A percentile compares a stretch with the other conserved stretches of the same genome.
Conservation (phyloP, 2,329 filamentous ascomycete species). For the Phyllosticta capitalensis region DNA sequence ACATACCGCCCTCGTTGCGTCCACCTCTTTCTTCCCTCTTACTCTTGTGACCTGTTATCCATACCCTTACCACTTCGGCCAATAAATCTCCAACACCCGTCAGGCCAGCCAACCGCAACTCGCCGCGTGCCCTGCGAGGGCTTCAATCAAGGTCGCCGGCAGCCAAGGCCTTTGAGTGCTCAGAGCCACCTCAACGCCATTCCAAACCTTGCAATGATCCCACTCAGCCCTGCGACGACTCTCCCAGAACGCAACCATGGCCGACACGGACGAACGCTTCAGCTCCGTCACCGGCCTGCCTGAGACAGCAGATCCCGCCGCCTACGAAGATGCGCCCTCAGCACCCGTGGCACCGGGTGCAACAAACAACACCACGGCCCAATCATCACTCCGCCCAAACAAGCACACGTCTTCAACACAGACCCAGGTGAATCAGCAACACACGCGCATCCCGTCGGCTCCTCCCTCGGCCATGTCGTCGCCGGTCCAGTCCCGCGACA, state of each 20-base stretch:
- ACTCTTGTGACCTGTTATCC: background rate
- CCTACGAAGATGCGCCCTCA: background rate
- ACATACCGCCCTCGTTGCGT: background rate
- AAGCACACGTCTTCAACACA: constrained; percentile 13
- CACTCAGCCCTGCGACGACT: constrained; percentile 17
- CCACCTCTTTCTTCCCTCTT: background rate
- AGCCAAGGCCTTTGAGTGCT: constrained; percentile 6
- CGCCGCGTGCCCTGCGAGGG: constrained; percentile 9
- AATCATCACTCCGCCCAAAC: constrained; percentile 9
- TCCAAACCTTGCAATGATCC: constrained; percentile 12
- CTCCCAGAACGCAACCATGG: constrained; percentile 16
- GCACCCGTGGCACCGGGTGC: constrained; percentile 9
- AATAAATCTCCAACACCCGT: background rate
- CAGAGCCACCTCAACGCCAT: constrained; percentile 10
- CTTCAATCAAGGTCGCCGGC: background rate
- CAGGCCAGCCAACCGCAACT: constrained; percentile 6
- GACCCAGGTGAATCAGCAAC: constrained; percentile 13
- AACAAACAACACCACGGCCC: constrained; percentile 13
- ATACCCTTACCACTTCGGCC: background rate
- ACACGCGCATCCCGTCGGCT: background rate
- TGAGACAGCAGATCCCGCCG: constrained; percentile 28
- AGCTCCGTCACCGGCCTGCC: constrained; percentile 27
- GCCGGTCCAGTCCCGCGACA: constrained; percentile 38
- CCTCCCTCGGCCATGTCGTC: constrained; percentile 30
- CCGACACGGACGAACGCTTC: constrained; percentile 25